Base-by-base conservation (phyloP, 805 yeast genomes). In the Jamesozyma hellenica region DNA sequence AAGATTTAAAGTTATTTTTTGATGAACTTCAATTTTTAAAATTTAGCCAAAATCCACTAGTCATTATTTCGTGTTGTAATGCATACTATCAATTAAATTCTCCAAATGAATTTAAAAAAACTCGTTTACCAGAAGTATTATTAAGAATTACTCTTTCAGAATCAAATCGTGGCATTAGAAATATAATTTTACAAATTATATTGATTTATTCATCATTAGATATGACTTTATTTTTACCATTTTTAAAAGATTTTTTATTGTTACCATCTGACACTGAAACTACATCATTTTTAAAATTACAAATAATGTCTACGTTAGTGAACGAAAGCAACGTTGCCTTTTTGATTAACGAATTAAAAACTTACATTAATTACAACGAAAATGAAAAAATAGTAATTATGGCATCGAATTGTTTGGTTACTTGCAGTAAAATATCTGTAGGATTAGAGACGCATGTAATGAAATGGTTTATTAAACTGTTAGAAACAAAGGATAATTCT, bases 301-400 rank as follows among this genome's bases (percentile, higher is more conserved):
- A 68, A 35, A 72, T 84, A 16, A 60, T 86, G 29, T 68, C 85
- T 5, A 64, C 70, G 17, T 61, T 85, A n/a, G 70, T 76, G 28
- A 68, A 70, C 40, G 74, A 71, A 29, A 53, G 60, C 10, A 83
- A 74, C 49, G 72, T 75, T 33, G 65, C 67, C 16, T 42, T 51
- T 2, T 68, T 84, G 4, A 59, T 80, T 25, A 66, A 70, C 26
- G 94, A 86, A 54, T 58, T 87, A 25, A 79, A 78, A 52, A 75
- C 75, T 52, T 72, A 75, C 43, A 73, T 75, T 0, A 43, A 52
- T 15, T 50, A 59, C 12, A 42, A 50, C 1, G 41, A 48, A 38
- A 53, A 50, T 33, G 45, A 29, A 18, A 42, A 63, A 0, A 58
- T 68, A 5, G 56, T 65, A 4, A 49, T 46, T 15, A 72, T 70